Conservation (phyloP, 306 rosid genomes). For the Hippophae tibetana region DNA sequence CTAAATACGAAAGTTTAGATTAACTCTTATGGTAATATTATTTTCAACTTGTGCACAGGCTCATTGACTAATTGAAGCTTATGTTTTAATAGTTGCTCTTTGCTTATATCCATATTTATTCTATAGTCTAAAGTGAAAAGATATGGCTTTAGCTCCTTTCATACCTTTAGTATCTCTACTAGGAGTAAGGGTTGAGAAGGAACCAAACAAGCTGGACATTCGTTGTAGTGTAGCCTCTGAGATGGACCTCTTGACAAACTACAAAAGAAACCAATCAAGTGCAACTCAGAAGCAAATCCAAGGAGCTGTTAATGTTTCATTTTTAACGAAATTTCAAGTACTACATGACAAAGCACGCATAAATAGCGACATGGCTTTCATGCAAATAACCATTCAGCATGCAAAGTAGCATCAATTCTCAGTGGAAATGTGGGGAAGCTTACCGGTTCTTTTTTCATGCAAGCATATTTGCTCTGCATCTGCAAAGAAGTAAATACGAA, state of each 20-base stretch:
- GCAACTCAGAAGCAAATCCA: not conserved
- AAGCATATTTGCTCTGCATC: conserved; percentile 80
- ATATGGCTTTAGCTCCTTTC: conserved; percentile 11
- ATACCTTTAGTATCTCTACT: conserved; percentile 56
- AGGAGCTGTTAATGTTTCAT: conserved; percentile 5
- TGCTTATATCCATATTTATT: not conserved
- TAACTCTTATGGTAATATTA: no score
- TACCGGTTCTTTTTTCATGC: conserved; percentile 57
- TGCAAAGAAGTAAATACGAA: conserved; percentile 31
- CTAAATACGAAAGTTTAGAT: no score
- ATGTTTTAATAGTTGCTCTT: no score
- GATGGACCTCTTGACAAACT: conserved; percentile 60
- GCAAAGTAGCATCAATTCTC: conserved; percentile 1
- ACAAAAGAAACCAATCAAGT: conserved; percentile 23
- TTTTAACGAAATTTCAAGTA: not conserved
- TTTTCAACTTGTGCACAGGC: not conserved
- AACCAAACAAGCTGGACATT: conserved; percentile 53
- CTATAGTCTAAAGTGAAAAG: not conserved
- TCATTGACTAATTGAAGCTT: not conserved
- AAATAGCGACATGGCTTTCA: conserved; percentile 6
- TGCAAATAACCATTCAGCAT: not conserved
- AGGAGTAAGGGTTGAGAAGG: conserved; percentile 55
- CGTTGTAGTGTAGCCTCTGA: conserved; percentile 62
- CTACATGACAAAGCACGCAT: not conserved
- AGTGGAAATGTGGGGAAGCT: conserved; percentile 17